These are phyloP conservation scores for Suillus americanus DNA, from an alignment of 768 basidiomycete genomes.

Conservation along the genomic window DNA sequence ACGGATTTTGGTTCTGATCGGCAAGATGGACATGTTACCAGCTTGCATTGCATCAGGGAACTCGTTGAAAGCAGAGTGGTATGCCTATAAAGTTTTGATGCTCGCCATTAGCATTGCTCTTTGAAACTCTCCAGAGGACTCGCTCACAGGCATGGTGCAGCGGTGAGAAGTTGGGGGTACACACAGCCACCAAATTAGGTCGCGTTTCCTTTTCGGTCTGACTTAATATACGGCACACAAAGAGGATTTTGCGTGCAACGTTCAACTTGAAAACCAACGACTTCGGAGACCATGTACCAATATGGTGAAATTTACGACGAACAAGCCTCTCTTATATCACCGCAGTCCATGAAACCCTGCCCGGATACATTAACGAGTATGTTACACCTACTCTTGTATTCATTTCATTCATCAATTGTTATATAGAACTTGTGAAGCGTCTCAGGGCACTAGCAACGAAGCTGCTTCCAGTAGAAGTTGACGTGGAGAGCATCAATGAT, in stretches of 20 bases:
- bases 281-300: slow-evolving; percentile 25
- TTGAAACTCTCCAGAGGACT: neutral
- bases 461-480: slow-evolving; percentile 82
- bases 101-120: neutral
- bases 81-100: slow-evolving; percentile 60
- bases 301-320: slow-evolving; percentile 34
- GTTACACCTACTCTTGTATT: slow-evolving; percentile 21
- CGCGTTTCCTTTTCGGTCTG: neutral
- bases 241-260: neutral
- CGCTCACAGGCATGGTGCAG: slow-evolving; percentile 53
- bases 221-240: no score
- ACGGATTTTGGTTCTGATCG: slow-evolving; percentile 88
- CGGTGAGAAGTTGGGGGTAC: slow-evolving; percentile 27
- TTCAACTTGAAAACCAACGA: neutral
- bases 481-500: slow-evolving; percentile 59
- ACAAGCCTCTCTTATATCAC: slow-evolving; percentile 42
- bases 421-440: slow-evolving; percentile 75
- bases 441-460: slow-evolving; percentile 72
- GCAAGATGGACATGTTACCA: slow-evolving; percentile 88
- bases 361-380: slow-evolving; percentile 78
- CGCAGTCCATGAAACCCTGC: slow-evolving; percentile 51
- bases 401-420: neutral
- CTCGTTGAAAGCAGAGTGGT: slow-evolving; percentile 93
- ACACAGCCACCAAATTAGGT: slow-evolving; percentile 19
- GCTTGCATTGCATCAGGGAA: slow-evolving; percentile 76